These are phyloP conservation scores for Leptographium flavum DNA, from an alignment of 2,329 filamentous ascomycete species.

Conservation along the genomic window DNA sequence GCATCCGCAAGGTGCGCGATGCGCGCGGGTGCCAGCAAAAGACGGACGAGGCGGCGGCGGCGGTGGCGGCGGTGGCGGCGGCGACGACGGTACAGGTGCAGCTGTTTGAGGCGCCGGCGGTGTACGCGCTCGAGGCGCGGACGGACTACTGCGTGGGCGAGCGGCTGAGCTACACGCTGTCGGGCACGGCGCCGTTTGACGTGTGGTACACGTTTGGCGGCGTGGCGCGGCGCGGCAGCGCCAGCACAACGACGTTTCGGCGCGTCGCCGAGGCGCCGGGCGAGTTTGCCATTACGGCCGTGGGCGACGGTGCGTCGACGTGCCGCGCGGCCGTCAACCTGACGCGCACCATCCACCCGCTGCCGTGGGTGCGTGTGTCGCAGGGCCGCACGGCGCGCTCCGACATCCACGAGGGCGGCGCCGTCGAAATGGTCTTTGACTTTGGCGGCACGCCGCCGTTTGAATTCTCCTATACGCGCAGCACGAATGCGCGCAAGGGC, in stretches of 20 bases:
- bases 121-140: conserved; percentile 73
- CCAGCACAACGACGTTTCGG: conserved; percentile 70
- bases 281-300: conserved; percentile 70
- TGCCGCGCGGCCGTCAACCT: conserved; percentile 72
- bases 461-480: conserved; percentile 92
- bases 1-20: conserved; percentile 81
- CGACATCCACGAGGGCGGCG: conserved; percentile 93
- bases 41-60: conserved; percentile 22
- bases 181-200: conserved; percentile 82
- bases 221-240: conserved; percentile 62
- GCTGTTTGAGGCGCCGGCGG: conserved; percentile 83
- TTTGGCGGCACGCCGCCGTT: conserved; percentile 95
- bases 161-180: conserved; percentile 80
- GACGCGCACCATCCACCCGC: conserved; percentile 72
- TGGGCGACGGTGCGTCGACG: conserved; percentile 78
- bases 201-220: conserved; percentile 85
- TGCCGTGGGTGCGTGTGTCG: conserved; percentile 82
- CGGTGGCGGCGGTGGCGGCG: conserved; percentile 45
- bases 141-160: conserved; percentile 92
- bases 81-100: conserved; percentile 62
- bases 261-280: conserved; percentile 87
- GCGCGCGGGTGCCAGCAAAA: conserved; percentile 72
- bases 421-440: conserved; percentile 85
- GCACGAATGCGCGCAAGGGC: conserved; percentile 65
- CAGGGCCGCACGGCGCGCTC: conserved; percentile 67